phyloP scores from a whole-genome alignment of 495 filamentous ascomycete species.

The Aspergillus conjunctus region DNA sequence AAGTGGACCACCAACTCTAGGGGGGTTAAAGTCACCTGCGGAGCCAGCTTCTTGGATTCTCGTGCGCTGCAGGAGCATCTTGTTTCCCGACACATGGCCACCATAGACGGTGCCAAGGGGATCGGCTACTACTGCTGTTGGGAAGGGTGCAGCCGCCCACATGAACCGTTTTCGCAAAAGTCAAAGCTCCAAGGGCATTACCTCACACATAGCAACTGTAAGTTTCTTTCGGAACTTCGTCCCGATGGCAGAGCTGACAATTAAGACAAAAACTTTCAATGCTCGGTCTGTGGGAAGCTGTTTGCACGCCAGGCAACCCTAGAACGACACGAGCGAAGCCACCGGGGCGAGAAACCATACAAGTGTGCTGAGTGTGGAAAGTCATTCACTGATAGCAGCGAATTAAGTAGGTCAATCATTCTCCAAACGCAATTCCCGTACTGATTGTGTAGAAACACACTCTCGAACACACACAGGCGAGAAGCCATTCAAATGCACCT shows the following conservation, averaged over 20 bases:
- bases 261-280: constrained; percentile 50
- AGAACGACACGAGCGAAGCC: constrained; percentile 55
- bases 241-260: constrained; percentile 1
- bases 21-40: constrained; percentile 39
- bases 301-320: constrained; percentile 52
- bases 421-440: background rate
- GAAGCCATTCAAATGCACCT: constrained; percentile 54
- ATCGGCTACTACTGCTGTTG: constrained; percentile 54
- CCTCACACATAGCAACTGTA: constrained; percentile 52
- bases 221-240: constrained; percentile 4
- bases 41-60: constrained; percentile 37
- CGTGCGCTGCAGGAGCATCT: constrained; percentile 50
- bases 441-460: constrained; percentile 49
- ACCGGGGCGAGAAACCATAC: constrained; percentile 55
- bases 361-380: constrained; percentile 49
- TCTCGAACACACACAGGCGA: constrained; percentile 54
- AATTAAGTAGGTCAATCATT: constrained; percentile 43
- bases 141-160: constrained; percentile 49
- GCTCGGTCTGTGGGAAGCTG: constrained; percentile 49
- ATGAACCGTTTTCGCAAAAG: constrained; percentile 53
- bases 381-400: constrained; percentile 52
- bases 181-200: constrained; percentile 55
- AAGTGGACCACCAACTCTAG: constrained; percentile 37
- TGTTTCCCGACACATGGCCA: constrained; percentile 41
- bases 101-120: constrained; percentile 46